A percentile compares a stretch with the other conserved stretches of the same genome.
Evolutionary conservation across 2,329 filamentous ascomycete species (phyloP).

Genomic region (Fusarium euwallaceae): DNA sequence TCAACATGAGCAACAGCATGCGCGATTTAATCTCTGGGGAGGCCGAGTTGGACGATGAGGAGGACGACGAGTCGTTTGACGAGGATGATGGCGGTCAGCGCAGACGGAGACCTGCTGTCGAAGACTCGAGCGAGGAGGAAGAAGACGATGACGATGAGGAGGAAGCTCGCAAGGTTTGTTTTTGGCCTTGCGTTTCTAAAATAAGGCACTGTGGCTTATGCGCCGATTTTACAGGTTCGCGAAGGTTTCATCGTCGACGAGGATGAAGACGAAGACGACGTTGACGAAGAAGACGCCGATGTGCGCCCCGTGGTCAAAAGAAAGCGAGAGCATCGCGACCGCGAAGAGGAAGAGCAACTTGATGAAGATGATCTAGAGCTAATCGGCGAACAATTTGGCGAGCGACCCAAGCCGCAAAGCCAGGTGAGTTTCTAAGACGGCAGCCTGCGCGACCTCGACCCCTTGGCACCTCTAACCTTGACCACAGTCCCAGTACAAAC

Average conservation of each 20-base stretch:
- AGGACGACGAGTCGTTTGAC: slow-evolving; percentile 86
- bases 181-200: slow-evolving; percentile 1
- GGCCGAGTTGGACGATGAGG: slow-evolving; percentile 87
- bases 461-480: slow-evolving; percentile 5
- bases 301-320: slow-evolving; percentile 71
- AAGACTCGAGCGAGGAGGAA: slow-evolving; percentile 93
- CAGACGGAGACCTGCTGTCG: slow-evolving; percentile 62
- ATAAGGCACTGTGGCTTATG: slow-evolving; percentile 12
- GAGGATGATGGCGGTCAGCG: slow-evolving; percentile 77
- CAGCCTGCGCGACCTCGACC: background rate
- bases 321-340: slow-evolving; percentile 82
- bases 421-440: slow-evolving; percentile 71
- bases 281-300: slow-evolving; percentile 67
- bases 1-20: slow-evolving; percentile 73
- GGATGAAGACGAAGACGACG: slow-evolving; percentile 83
- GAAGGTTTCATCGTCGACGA: slow-evolving; percentile 98
- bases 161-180: slow-evolving; percentile 78
- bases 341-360: slow-evolving; percentile 87
- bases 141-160: slow-evolving; percentile 94
- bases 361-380: slow-evolving; percentile 97
- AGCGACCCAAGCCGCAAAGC: slow-evolving; percentile 69
- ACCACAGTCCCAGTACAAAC: slow-evolving; percentile 88
- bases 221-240: slow-evolving; percentile 71
- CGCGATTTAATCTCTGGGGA: slow-evolving; percentile 85
- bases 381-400: slow-evolving; percentile 85